These are phyloP conservation scores for Myriosclerotinia curreyana DNA, from an alignment of 2,329 filamentous ascomycete species.

Conservation along the genomic window DNA sequence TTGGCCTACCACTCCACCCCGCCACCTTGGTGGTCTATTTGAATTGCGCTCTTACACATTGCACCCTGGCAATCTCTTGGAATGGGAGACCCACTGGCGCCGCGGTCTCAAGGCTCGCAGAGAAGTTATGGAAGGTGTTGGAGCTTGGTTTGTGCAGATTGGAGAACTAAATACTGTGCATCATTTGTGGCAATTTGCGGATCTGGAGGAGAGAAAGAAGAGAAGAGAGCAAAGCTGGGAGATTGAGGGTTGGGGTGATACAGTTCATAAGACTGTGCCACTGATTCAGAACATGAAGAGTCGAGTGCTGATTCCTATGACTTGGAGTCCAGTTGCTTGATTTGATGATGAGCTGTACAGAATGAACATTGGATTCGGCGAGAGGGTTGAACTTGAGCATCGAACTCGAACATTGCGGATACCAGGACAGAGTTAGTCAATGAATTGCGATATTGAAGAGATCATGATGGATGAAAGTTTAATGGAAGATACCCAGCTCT, in stretches of 20 bases:
- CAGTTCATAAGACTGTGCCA: constrained; percentile 96
- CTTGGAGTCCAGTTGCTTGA: constrained; percentile 83
- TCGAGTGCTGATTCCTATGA: constrained; percentile 87
- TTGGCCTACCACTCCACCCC: constrained; percentile 93
- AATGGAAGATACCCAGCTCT: constrained; percentile 2
- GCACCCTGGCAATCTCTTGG: constrained; percentile 89
- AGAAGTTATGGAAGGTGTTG: constrained; percentile 97
- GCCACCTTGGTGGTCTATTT: constrained; percentile 86
- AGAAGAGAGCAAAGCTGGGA: constrained; percentile 93
- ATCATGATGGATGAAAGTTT: not conserved
- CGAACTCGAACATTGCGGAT: constrained; percentile 5
- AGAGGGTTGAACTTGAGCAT: not conserved
- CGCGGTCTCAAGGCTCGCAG: constrained; percentile 84
- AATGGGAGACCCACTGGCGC: constrained; percentile 99
- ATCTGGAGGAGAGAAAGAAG: constrained; percentile 88
- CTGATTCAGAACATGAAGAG: constrained; percentile 97
- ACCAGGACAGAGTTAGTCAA: constrained; percentile 6
- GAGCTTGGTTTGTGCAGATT: constrained; percentile 98
- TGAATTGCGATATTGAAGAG: constrained; percentile 9
- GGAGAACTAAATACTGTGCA: constrained; percentile 97
- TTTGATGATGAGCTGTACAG: not conserved
- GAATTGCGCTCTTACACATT: constrained; percentile 96
- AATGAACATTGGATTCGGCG: not conserved
- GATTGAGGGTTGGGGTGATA: constrained; percentile 92
- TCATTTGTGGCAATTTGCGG: constrained; percentile 97